Evolutionary conservation across 306 rosid genomes (phyloP).

Genomic region (Crataegus laevigata): DNA sequence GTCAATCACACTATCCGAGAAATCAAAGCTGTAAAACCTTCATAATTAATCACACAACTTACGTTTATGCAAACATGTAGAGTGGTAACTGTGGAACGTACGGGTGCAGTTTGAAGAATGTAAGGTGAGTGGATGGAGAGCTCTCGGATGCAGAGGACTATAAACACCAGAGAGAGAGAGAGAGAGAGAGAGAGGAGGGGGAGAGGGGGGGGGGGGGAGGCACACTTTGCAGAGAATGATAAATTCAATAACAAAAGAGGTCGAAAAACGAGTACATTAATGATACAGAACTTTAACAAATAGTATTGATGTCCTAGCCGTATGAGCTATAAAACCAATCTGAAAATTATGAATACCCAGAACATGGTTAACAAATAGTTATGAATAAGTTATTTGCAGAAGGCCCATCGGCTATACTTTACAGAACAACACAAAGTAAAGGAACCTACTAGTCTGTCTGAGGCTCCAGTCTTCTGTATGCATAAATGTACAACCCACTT

Average conservation of each 20-base stretch:
- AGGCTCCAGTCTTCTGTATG: slow-evolving; percentile 74
- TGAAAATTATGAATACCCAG: slow-evolving; percentile 33
- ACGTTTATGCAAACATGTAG: not conserved
- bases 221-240: not conserved
- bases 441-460: slow-evolving; percentile 49
- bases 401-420: slow-evolving; percentile 42
- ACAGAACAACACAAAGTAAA: slow-evolving; percentile 59
- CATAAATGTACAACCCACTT: slow-evolving; percentile 84
- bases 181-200: not conserved
- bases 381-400: slow-evolving; percentile 40
- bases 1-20: too few relatives aligned
- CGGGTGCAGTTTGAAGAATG: not conserved
- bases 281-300: slow-evolving; percentile 22
- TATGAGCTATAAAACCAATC: slow-evolving; percentile 32
- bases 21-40: too few relatives aligned
- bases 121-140: not conserved
- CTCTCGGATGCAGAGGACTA: not conserved
- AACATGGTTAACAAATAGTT: slow-evolving; percentile 36
- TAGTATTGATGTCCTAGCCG: not conserved
- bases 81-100: not conserved
- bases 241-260: not conserved
- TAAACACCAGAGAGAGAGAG: not conserved
- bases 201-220: not conserved
- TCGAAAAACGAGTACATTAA: slow-evolving; percentile 22
- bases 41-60: too few relatives aligned